Base-by-base conservation (phyloP, 2,329 filamentous ascomycete species). In the Atkinsonella texensis region DNA sequence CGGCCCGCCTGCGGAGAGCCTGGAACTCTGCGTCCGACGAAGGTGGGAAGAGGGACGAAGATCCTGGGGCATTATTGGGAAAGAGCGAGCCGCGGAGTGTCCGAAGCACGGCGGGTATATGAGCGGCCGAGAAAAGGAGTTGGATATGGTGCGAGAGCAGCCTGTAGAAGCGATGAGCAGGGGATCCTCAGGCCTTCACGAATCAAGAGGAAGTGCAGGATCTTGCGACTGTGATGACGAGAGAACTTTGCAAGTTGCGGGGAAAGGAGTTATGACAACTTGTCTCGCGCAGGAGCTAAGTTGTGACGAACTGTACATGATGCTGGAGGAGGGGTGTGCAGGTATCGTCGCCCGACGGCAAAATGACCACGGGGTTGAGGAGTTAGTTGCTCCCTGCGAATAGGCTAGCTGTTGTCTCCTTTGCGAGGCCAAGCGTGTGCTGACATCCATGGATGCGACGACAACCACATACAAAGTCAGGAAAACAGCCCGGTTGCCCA, bases 31-130 rank as follows among this genome's bases (percentile, higher is more conserved):
- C 73, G 51, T 81, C 74, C 56, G 76, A 76, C 47, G 74, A 74
- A 53, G 83, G 81, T 49, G 84, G 76, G 49, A 75, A 69, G 57
- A 83, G 70, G 54, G 77, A 75, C 59, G 82, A 73, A 57, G 80
- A 77, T 53, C 83, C 84, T 55, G 85, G 83, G 60, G 80, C 75
- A 68, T 94, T 94, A 69, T 88, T 85, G 58, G 93, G 91, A 65
- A 96, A 97, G 52, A 97, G 73, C 54, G 86, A 80, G 60, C 79
- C 81, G 64, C 93, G 86, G 61, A 87, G 75, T 58, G 81, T 78
- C 64, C 81, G 80, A 60, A 91, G 77, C 58, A 87, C 68, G 63
- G 74, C 74, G 64, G 86, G 81, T 52, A 89, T 73, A 58, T 79
- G 74, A 55, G 75, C 74, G 58, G 83, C 74, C 68, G 83, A 78